These are phyloP conservation scores for Clarkia xantiana DNA, from an alignment of 345 rosid species.

Conservation along the genomic window DNA sequence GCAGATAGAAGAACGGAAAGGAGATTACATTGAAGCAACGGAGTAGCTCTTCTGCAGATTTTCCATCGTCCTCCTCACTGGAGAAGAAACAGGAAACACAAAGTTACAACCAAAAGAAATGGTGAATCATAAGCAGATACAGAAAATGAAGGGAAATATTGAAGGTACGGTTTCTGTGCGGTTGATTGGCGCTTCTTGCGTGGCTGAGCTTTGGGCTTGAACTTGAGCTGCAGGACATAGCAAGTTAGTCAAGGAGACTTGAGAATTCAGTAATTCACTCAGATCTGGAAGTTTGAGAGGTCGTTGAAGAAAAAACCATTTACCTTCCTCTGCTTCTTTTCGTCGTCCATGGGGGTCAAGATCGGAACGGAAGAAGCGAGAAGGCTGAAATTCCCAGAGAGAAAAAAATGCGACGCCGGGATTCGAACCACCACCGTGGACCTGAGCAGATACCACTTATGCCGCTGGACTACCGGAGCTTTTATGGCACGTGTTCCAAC, in stretches of 20 bases:
- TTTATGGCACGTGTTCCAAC: too few species aligned
- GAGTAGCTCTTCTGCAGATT: constrained; percentile 29
- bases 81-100: constrained; percentile 4
- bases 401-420: too few species aligned
- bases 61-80: constrained; percentile 21
- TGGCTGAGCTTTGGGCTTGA: constrained; percentile 29
- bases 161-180: constrained; percentile 14
- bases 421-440: too few species aligned
- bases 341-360: too few species aligned
- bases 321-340: too few species aligned
- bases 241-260: neutral
- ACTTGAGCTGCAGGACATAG: constrained; percentile 18
- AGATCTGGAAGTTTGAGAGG: neutral
- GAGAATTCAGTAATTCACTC: neutral
- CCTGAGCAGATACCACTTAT: too few species aligned
- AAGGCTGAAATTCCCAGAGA: too few species aligned
- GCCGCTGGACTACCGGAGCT: too few species aligned
- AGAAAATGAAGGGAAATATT: too few species aligned
- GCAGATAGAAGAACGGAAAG: neutral
- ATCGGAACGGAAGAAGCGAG: neutral
- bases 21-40: constrained; percentile 24
- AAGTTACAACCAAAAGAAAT: too few species aligned
- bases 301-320: neutral
- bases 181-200: constrained; percentile 16
- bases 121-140: neutral